Evolutionary conservation across 1,139 yeast genomes (phyloP).

Genomic region (Kodamaea sp.): DNA sequence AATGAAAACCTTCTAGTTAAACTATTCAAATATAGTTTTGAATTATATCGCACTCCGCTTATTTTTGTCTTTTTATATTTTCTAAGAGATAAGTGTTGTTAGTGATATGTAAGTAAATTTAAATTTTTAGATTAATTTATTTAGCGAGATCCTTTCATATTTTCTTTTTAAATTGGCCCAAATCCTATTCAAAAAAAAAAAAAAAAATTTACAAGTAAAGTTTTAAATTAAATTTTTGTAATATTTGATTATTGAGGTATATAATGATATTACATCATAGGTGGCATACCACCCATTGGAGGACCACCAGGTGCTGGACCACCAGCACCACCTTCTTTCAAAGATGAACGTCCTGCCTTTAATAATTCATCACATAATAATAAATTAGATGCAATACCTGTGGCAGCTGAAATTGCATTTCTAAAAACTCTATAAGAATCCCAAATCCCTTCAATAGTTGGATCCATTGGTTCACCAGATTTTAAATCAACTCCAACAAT

Average conservation of each 20-base stretch:
- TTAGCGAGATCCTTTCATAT: too few species aligned
- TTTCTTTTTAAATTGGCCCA: background rate
- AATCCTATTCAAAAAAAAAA: background rate
- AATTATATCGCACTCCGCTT: too few species aligned
- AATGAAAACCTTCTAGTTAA: too few species aligned
- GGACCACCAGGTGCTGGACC: slow-evolving; percentile 12
- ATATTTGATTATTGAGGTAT: background rate
- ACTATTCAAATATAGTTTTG: too few species aligned
- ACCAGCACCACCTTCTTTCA: slow-evolving; percentile 52
- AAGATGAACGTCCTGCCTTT: slow-evolving; percentile 91
- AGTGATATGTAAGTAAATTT: too few species aligned
- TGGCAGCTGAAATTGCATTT: slow-evolving; percentile 88
- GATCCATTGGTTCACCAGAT: slow-evolving; percentile 95
- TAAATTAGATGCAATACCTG: slow-evolving; percentile 90
- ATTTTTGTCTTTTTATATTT: too few species aligned
- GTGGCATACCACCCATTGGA: slow-evolving; percentile 11
- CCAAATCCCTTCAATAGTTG: slow-evolving; percentile 92
- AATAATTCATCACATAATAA: slow-evolving; percentile 92
- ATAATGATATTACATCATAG: slow-evolving; percentile 1
- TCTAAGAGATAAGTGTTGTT: too few species aligned
- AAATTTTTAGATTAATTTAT: too few species aligned
- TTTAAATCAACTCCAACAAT: slow-evolving; percentile 87
- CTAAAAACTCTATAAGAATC: slow-evolving; percentile 92
- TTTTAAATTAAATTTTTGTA: background rate
- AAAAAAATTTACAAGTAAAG: background rate